Base-by-base conservation (phyloP, 1,284 basidiomycete genomes). In the Jaminaea rosea region DNA sequence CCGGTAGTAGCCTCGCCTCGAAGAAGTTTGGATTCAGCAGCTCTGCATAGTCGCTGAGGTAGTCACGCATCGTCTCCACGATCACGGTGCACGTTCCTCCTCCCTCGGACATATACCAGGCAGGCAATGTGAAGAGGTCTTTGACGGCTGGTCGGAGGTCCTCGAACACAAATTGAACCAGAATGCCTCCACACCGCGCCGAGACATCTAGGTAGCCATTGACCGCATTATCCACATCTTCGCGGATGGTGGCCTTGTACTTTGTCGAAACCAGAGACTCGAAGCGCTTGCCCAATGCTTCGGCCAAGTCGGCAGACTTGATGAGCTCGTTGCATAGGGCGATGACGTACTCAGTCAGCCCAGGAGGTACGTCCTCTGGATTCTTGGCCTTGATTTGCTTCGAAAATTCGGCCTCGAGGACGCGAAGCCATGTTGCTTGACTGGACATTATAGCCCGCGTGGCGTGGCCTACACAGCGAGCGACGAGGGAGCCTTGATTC, bases 311-410 rank as follows among this genome's bases (percentile, higher is more conserved):
- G 9, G 94, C 94, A 3, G 85, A 87, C 75, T 92, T 93, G 77
- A 98, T 84, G 76, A 96, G 91, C 77, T 98, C 93, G 77, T 98
- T 98, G 47, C 92, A 92, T n/a, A 98, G 82, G 17, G 92, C 92
- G 67, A 98, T 92, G 69, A 87, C 84, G 76, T 98, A 98, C 77
- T 97, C 93, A 55, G 90, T 89, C 49, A 98, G 77, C 1, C 94
- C 93, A 13, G 84, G 84, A 1, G 86, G 81, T 2, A 86, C 81
- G 63, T 94, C 90, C 39, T 96, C 90, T 1, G 90, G 87, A 70
- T 86, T 86, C 50, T 74, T 73, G 26, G 73, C 71, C 69, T 92
- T 88, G 11, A 82, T 79, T 68, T 90, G 86, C 68, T 86, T 87
- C 76, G 87, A 88, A 77, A 84, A 85, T 74, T 99, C 94, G 19